phyloP scores from a whole-genome alignment of 1,139 yeast species.

The Protomyces macrosporus region DNA sequence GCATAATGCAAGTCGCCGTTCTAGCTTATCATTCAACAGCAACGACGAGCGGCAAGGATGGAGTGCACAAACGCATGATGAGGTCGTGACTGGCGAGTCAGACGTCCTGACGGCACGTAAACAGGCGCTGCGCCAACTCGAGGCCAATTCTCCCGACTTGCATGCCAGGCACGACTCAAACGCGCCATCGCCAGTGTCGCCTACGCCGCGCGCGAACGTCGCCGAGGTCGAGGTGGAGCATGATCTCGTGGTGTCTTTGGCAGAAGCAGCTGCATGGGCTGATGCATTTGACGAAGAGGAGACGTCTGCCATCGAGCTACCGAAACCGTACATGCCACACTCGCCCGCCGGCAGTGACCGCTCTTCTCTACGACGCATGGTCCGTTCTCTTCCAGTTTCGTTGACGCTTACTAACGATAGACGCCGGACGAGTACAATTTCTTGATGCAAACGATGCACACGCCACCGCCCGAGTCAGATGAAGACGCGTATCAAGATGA shows the following conservation, averaged over 20 bases:
- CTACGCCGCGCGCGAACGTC: not conserved
- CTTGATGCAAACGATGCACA: not conserved
- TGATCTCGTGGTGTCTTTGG: not conserved
- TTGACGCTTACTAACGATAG: not conserved
- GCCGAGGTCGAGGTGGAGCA: not conserved
- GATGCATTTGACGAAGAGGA: not conserved
- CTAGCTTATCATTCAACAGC: not conserved
- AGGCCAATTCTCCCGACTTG: not conserved
- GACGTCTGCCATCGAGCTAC: not conserved
- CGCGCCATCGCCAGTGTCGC: not conserved
- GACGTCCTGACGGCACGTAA: not conserved
- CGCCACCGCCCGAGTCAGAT: not conserved
- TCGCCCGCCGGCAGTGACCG: not conserved
- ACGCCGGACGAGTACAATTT: not conserved
- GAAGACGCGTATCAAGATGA: not conserved
- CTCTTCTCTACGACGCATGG: not conserved
- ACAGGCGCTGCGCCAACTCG: not conserved
- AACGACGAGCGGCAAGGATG: not conserved
- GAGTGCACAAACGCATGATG: not conserved
- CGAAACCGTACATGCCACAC: not conserved
- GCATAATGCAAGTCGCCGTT: not conserved
- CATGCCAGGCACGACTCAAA: no score
- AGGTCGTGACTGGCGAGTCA: not conserved
- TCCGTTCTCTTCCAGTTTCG: not conserved
- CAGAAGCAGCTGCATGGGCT: not conserved